Conservation (phyloP, 768 basidiomycete genomes). For the Leccinum incarnatum region DNA sequence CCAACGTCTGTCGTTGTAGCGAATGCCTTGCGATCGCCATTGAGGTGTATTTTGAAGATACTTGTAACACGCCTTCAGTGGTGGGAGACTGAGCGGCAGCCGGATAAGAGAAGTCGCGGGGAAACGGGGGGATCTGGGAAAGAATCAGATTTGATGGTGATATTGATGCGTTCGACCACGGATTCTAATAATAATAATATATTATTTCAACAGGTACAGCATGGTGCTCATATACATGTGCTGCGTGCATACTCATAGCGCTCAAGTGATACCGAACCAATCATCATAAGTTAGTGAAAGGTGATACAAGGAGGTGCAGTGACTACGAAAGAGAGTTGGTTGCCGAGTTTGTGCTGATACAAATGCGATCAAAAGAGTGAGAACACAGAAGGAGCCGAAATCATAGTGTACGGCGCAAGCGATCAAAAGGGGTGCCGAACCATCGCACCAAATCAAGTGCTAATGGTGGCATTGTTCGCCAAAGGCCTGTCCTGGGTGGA, state of each 20-base stretch:
- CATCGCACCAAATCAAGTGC: constrained; percentile 18
- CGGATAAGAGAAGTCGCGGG: background rate
- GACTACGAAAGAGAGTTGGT: constrained; percentile 2
- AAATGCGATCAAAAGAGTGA: constrained; percentile 18
- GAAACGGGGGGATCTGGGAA: background rate
- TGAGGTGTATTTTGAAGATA: background rate
- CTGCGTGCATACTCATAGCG: constrained; percentile 9
- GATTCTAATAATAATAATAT: background rate
- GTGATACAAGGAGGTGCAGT: constrained; percentile 20
- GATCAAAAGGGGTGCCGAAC: background rate
- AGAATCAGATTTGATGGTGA: background rate
- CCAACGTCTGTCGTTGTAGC: background rate
- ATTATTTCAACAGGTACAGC: background rate
- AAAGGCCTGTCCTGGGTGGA: constrained; percentile 10
- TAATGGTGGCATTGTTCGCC: constrained; percentile 20
- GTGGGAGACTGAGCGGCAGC: background rate
- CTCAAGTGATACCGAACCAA: background rate
- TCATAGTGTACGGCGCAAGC: constrained; percentile 5
- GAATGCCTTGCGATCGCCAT: background rate
- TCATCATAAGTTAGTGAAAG: constrained; percentile 19
- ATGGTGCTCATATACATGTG: background rate
- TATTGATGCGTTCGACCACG: background rate
- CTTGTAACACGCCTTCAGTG: background rate
- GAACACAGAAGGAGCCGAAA: background rate
- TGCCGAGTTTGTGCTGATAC: constrained; percentile 23